Percentiles rank a stretch among this genome's conserved stretches.
Evolutionary conservation across 1,284 basidiomycete species (phyloP).

Genomic region (Fomitopsis betulina): DNA sequence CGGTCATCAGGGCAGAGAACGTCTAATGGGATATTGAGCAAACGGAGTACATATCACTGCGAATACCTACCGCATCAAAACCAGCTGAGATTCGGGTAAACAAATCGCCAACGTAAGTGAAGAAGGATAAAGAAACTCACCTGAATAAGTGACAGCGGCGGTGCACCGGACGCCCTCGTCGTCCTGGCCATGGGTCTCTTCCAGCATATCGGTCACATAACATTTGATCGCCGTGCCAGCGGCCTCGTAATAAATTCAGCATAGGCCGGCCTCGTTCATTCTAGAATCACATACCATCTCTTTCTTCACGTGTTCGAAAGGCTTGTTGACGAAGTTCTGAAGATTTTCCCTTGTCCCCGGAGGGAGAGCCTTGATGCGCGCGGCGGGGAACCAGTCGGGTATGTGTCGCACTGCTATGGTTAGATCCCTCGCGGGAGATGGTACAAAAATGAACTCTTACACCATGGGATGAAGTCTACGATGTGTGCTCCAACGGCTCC

Average conservation of each 20-base stretch:
- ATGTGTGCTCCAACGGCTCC: conserved; percentile 54
- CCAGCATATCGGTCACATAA: neutral
- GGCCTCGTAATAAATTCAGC: neutral
- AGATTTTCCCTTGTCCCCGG: conserved; percentile 24
- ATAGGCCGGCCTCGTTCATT: neutral
- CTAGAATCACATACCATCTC: neutral
- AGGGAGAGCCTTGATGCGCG: conserved; percentile 38
- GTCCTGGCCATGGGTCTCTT: neutral
- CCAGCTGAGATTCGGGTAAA: neutral
- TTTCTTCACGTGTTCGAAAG: conserved; percentile 7
- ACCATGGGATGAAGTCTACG: conserved; percentile 2
- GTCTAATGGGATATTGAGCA: neutral
- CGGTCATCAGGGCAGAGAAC: neutral
- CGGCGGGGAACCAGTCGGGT: conserved; percentile 38
- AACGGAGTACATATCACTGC: neutral
- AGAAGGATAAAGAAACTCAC: no score
- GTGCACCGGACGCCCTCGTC: neutral
- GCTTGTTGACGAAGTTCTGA: conserved; percentile 8
- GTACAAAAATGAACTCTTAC: conserved; percentile 1
- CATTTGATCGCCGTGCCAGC: neutral
- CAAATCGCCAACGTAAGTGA: no score
- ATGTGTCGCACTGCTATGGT: conserved; percentile 27
- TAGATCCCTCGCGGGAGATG: neutral
- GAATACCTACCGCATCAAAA: neutral
- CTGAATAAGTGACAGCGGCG: neutral